Conservation (phyloP, 169 alveolate genomes). For the Plasmodium blacklocki region DNA sequence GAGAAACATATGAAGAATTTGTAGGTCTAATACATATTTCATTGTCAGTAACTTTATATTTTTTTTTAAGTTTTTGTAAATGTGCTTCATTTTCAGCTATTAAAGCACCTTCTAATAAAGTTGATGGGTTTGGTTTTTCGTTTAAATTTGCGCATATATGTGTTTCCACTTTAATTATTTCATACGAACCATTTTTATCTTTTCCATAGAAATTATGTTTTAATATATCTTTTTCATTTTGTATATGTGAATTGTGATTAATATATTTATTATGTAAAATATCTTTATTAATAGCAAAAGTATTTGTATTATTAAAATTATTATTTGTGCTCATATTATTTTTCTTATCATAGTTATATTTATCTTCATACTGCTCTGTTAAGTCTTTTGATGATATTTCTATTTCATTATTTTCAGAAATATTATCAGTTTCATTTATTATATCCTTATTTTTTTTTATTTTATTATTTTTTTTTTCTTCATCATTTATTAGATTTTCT, state of each 20-base stretch:
- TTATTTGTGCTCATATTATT: background rate
- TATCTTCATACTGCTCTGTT: background rate
- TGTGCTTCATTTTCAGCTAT: slow-evolving; percentile 70
- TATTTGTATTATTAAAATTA: slow-evolving; percentile 9
- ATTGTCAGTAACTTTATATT: slow-evolving; percentile 45
- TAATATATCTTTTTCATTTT: slow-evolving; percentile 30
- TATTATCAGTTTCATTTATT: slow-evolving; percentile 1
- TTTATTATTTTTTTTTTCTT: background rate
- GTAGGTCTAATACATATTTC: slow-evolving; percentile 62
- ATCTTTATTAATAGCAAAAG: background rate
- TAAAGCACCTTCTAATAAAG: slow-evolving; percentile 56
- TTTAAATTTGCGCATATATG: slow-evolving; percentile 59
- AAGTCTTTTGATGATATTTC: background rate
- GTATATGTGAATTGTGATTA: background rate
- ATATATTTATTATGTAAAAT: background rate
- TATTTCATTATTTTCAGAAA: background rate
- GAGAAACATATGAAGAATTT: slow-evolving; percentile 24
- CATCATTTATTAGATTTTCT: no score
- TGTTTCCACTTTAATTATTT: slow-evolving; percentile 33
- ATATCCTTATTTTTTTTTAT: background rate
- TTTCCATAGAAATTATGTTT: slow-evolving; percentile 7
- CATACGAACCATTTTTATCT: background rate
- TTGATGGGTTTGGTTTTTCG: slow-evolving; percentile 50
- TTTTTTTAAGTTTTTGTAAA: slow-evolving; percentile 32
- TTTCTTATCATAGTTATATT: background rate